phyloP scores from a whole-genome alignment of 129 eudicot genomes.

The Pulicaria dysenterica region DNA sequence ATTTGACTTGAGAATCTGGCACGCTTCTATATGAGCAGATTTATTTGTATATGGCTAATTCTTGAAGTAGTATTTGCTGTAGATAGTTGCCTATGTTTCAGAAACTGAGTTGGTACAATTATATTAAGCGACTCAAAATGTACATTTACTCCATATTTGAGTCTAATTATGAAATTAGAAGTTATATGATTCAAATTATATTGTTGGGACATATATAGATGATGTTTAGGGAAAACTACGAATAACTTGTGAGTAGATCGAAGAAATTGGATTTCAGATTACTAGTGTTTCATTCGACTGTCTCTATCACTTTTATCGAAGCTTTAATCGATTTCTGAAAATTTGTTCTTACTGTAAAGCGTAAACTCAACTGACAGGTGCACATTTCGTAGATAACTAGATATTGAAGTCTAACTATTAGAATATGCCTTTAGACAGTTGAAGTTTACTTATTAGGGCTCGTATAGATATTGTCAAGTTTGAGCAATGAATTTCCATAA shows the following conservation, averaged over 20 bases:
- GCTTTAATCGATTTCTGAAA: neutral
- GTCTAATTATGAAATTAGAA: neutral
- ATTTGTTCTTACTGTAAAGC: neutral
- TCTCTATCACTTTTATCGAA: neutral
- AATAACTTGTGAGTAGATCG: neutral
- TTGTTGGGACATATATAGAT: neutral
- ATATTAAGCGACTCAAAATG: neutral
- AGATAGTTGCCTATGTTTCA: slow-evolving; percentile 7
- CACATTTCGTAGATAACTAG: slow-evolving; percentile 11
- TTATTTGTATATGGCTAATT: slow-evolving; percentile 14
- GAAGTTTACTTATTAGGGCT: neutral
- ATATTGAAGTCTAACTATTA: slow-evolving; percentile 15
- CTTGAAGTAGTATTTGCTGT: neutral
- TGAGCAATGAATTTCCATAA: neutral
- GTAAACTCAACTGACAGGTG: neutral
- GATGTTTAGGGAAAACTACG: slow-evolving; percentile 12
- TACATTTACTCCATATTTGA: slow-evolving; percentile 2
- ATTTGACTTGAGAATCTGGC: slow-evolving; percentile 9
- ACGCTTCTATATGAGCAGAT: slow-evolving; percentile 1
- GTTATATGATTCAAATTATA: neutral
- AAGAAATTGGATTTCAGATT: slow-evolving; percentile 18
- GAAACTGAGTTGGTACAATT: slow-evolving; percentile 8
- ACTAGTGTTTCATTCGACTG: neutral
- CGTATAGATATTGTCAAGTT: neutral
- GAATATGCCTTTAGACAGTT: slow-evolving; percentile 9